A percentile compares a stretch with the other conserved stretches of the same genome.
Conservation (phyloP, 257 asterid genomes). For the Nyctanthes arbortristis region DNA sequence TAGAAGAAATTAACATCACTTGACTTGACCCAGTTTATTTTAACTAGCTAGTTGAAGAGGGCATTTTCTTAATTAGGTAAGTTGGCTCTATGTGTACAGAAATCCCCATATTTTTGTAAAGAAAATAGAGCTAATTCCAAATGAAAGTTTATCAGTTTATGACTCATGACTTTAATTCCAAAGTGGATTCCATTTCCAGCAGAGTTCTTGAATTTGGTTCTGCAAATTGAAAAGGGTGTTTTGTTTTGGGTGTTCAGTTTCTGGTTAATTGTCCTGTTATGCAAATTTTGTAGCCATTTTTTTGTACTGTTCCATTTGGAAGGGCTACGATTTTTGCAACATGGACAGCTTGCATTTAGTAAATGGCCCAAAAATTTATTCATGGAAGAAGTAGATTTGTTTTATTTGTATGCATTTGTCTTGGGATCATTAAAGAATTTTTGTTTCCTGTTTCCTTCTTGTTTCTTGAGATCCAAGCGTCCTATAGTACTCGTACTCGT, state of each 20-base stretch:
- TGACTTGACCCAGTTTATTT: conserved; percentile 5
- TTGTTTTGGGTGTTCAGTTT: conserved; percentile 37
- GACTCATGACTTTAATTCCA: background rate
- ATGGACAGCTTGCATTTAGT: conserved; percentile 3
- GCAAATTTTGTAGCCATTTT: conserved; percentile 9
- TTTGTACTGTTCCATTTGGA: conserved; percentile 24
- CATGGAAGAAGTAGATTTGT: background rate
- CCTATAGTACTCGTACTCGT: no score
- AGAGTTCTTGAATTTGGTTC: conserved; percentile 26
- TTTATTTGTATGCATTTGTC: background rate
- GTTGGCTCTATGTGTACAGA: conserved; percentile 46
- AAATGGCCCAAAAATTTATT: conserved; percentile 23
- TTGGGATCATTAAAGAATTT: background rate
- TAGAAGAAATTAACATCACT: conserved; percentile 42
- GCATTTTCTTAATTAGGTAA: conserved; percentile 27
- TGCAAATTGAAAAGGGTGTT: conserved; percentile 37
- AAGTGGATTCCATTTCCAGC: conserved; percentile 25
- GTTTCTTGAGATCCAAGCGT: background rate
- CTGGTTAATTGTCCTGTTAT: conserved; percentile 24
- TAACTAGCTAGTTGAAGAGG: conserved; percentile 13
- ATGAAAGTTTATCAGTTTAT: no score
- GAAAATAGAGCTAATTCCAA: conserved; percentile 40
- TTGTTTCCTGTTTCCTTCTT: background rate
- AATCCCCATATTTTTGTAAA: conserved; percentile 43
- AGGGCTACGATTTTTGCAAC: background rate